Percentiles rank a stretch among this genome's conserved stretches.
Conservation (phyloP, 78 protist genomes). For the Dictyostelium intermedium region DNA sequence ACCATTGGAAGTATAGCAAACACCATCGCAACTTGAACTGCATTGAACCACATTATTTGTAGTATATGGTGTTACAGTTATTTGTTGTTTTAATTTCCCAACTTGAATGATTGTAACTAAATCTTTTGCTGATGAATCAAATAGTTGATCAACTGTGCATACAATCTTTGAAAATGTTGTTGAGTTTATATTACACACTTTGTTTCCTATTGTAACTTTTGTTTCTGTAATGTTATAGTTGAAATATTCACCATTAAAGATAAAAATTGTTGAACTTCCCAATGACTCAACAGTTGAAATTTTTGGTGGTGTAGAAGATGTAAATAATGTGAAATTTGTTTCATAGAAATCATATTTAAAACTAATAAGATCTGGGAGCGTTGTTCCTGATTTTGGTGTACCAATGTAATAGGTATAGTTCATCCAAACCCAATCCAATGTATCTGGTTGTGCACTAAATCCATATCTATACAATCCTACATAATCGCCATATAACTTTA, state of each 20-base stretch:
- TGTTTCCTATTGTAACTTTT: neutral
- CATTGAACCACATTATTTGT: neutral
- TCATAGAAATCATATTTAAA: neutral
- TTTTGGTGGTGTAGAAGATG: neutral
- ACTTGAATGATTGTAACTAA: neutral
- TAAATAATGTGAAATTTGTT: neutral
- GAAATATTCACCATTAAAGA: neutral
- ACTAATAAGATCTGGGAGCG: neutral
- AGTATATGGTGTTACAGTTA: neutral
- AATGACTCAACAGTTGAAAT: neutral
- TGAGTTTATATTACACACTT: neutral
- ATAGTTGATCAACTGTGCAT: neutral
- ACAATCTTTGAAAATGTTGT: neutral
- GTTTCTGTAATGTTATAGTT: neutral
- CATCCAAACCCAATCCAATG: neutral
- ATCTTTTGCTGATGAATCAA: neutral
- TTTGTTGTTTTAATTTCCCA: neutral
- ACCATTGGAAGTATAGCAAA: neutral
- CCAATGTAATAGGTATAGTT: neutral
- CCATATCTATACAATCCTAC: neutral
- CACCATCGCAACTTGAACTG: neutral
- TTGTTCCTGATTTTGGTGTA: neutral
- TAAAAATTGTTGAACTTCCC: neutral
- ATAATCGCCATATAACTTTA: neutral
- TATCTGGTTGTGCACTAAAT: neutral